Evolutionary conservation across 768 basidiomycete genomes (phyloP).

Genomic region (Lanmaoa rubissima): DNA sequence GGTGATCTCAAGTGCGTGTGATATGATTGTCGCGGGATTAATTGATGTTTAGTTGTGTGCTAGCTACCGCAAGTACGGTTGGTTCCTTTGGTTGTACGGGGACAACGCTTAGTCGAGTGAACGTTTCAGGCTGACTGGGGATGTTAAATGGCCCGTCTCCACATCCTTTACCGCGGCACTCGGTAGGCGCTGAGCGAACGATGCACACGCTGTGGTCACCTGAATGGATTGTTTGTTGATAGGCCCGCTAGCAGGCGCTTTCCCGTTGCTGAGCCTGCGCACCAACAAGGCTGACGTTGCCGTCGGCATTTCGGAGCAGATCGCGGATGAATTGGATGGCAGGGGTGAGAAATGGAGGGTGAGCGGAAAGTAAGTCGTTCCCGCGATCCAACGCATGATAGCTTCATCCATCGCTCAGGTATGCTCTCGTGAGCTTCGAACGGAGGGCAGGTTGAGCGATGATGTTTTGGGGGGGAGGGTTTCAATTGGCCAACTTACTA

Average conservation of each 20-base stretch:
- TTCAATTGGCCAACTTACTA: no score
- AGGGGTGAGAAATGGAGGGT: slow-evolving; percentile 73
- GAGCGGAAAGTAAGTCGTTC: slow-evolving; percentile 60
- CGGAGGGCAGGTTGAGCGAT: slow-evolving; percentile 9
- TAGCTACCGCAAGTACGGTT: slow-evolving; percentile 80
- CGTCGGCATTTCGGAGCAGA: slow-evolving; percentile 68
- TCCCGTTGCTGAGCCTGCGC: slow-evolving; percentile 80
- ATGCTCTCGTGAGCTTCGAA: slow-evolving; percentile 33
- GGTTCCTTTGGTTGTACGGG: background rate
- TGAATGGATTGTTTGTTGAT: slow-evolving; percentile 6
- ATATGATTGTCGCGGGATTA: background rate
- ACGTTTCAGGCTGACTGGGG: slow-evolving; percentile 73
- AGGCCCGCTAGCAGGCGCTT: slow-evolving; percentile 78
- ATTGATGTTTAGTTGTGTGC: slow-evolving; percentile 1
- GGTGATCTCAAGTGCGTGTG: slow-evolving; percentile 84
- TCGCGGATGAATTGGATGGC: slow-evolving; percentile 65
- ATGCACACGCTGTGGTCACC: background rate
- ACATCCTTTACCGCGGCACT: slow-evolving; percentile 74
- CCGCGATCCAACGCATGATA: no score
- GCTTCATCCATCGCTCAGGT: slow-evolving; percentile 13
- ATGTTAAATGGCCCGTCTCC: slow-evolving; percentile 82
- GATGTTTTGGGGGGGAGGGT: background rate
- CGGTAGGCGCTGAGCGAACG: slow-evolving; percentile 41
- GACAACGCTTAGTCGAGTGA: slow-evolving; percentile 1
- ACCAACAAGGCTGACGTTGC: slow-evolving; percentile 97